Conservation (phyloP, 2,329 filamentous ascomycete species). For the Cladosporium colombiae region DNA sequence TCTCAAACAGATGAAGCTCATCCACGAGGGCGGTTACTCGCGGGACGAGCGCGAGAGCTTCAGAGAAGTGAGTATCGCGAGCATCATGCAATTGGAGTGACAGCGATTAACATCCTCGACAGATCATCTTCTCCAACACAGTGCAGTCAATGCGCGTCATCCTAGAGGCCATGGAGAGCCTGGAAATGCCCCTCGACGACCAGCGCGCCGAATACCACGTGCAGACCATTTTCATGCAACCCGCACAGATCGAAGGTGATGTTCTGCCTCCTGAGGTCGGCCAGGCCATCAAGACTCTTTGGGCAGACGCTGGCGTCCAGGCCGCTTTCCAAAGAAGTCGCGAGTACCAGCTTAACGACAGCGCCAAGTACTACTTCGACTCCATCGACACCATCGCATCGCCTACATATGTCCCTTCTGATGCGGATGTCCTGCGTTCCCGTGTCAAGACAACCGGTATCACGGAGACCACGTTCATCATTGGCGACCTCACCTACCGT, state of each 20-base stretch:
- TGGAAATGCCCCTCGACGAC: constrained; percentile 82
- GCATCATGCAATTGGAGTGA: background rate
- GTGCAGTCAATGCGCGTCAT: constrained; percentile 72
- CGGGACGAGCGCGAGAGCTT: constrained; percentile 76
- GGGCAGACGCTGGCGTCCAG: constrained; percentile 90
- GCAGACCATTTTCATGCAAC: constrained; percentile 98
- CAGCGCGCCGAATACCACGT: constrained; percentile 95
- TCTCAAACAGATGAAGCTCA: constrained; percentile 98
- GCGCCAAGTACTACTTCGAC: constrained; percentile 97
- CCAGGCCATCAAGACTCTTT: constrained; percentile 86
- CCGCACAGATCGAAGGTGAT: constrained; percentile 93
- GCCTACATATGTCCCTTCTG: constrained; percentile 90
- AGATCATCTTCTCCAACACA: constrained; percentile 70
- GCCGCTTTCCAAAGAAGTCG: constrained; percentile 93
- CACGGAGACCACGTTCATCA: constrained; percentile 90
- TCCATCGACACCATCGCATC: constrained; percentile 88
- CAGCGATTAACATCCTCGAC: background rate
- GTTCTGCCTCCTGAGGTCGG: constrained; percentile 92
- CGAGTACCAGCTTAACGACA: constrained; percentile 96
- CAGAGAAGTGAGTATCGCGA: constrained; percentile 50
- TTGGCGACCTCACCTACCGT: constrained; percentile 87
- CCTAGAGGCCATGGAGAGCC: constrained; percentile 67
- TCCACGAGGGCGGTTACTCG: constrained; percentile 98
- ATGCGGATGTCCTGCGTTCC: constrained; percentile 91
- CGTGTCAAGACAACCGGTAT: constrained; percentile 98